Conservation (phyloP, 371 early-diverging fungal genomes). For the Dichotomocladium elegans region DNA sequence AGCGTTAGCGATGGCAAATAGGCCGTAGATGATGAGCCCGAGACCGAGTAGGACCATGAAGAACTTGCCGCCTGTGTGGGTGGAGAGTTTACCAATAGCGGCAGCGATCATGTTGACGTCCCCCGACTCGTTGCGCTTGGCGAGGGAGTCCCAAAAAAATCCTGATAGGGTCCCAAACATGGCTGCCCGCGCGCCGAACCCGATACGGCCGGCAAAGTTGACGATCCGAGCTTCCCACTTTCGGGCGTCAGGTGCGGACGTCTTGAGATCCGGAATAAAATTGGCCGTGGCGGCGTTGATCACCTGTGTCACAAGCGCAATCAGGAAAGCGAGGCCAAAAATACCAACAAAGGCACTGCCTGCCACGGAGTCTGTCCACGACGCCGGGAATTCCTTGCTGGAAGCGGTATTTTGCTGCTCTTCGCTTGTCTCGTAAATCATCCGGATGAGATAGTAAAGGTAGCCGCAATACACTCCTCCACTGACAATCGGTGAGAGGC, state of each 20-base stretch:
- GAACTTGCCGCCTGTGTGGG: constrained; percentile 26
- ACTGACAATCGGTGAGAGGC: constrained; percentile 46
- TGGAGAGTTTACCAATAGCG: constrained; percentile 29
- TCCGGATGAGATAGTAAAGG: constrained; percentile 37
- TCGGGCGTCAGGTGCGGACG: constrained; percentile 24
- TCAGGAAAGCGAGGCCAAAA: constrained; percentile 37
- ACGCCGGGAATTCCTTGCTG: constrained; percentile 37
- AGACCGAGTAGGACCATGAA: constrained; percentile 38
- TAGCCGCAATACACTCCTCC: constrained; percentile 40
- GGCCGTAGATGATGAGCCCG: constrained; percentile 35
- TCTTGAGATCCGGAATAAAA: constrained; percentile 35
- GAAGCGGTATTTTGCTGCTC: constrained; percentile 33
- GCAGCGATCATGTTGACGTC: constrained; percentile 33
- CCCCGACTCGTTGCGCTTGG: constrained; percentile 28
- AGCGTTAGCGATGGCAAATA: constrained; percentile 38
- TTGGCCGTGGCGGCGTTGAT: constrained; percentile 36
- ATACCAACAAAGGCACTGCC: constrained; percentile 38
- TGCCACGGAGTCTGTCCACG: constrained; percentile 23
- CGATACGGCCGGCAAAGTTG: constrained; percentile 33
- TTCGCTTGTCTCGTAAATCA: constrained; percentile 36
- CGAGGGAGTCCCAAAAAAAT: constrained; percentile 44
- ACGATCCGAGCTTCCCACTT: constrained; percentile 31
- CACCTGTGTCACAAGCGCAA: constrained; percentile 42
- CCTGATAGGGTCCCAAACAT: constrained; percentile 41
- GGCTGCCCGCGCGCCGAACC: constrained; percentile 38